Base-by-base conservation (phyloP, 2,329 filamentous ascomycete species). In the Aspergillus glaucus region DNA sequence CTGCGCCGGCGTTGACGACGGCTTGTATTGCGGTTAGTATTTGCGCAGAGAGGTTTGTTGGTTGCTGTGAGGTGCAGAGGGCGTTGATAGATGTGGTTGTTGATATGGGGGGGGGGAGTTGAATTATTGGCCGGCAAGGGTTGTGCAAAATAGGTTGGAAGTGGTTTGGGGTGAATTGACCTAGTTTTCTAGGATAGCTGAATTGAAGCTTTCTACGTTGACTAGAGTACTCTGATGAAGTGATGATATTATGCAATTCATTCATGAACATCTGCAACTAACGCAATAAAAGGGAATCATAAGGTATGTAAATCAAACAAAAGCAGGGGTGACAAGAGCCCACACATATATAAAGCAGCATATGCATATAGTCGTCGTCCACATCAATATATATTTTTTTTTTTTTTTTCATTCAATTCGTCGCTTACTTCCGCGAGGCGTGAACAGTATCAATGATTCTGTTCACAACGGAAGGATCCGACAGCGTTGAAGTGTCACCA, bases 401-500 rank as follows among this genome's bases (percentile, higher is more conserved):
- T 34, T 47, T 22, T 42, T 49, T 43, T 21, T 39, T 47, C 17
- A 10, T 41, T 48, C 47, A 10, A 44, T 49, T 43, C 21, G 15
- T 37, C 14, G 19, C 22, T 45, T 22, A 44, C 22, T 53, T 59
- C 52, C 68, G 68, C 32, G 69, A 62, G 44, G 63, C 60, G 48
- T 92, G 86, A 46, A 96, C 92, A 43, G 79, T 81, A 54, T 81
- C 73, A 67, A 97, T 95, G 65, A 98, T 96, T 75, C 85, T 92
- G 43, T 86, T 83, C 22, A 98, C 92, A 21, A 97, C 85, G 51
- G 77, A 82, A 43, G 93, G 93, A 69, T 98, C 91, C 51, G 89
- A 93, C 46, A 97, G 80, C 85, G 93, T 97, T 17, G 87, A 88
- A 32, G 79, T 94, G 65, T 98, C 93, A 61, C 93, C 93, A 47